phyloP scores from a whole-genome alignment of 768 basidiomycete species.

The Lepiota brunneoincarnata region DNA sequence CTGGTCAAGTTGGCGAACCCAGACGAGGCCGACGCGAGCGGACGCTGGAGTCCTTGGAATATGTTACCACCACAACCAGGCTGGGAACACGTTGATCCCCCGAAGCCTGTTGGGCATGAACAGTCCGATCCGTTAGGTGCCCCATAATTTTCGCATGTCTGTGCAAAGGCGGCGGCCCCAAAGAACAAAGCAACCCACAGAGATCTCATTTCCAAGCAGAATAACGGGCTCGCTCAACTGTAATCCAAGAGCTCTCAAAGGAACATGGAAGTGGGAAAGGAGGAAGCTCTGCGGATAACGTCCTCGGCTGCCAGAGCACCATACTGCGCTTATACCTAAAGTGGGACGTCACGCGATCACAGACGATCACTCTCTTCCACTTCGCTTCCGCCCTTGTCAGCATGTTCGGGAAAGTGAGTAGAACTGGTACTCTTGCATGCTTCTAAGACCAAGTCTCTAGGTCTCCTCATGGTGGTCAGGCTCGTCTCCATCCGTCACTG shows the following conservation, averaged over 20 bases:
- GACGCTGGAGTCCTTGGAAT: slow-evolving; percentile 65
- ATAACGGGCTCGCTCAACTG: not conserved
- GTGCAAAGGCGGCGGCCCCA: slow-evolving; percentile 25
- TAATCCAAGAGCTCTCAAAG: not conserved
- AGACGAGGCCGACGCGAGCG: slow-evolving; percentile 43
- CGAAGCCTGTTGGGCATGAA: slow-evolving; percentile 80
- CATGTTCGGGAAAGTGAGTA: slow-evolving; percentile 44
- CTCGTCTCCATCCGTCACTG: slow-evolving; percentile 24
- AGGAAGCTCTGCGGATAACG: not conserved
- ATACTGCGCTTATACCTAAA: not conserved
- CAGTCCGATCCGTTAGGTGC: slow-evolving; percentile 54
- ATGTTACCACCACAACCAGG: slow-evolving; percentile 81
- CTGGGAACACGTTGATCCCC: slow-evolving; percentile 64
- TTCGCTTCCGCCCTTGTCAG: not conserved
- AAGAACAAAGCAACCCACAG: slow-evolving; percentile 7
- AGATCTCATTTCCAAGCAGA: not conserved
- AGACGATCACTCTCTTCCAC: not conserved
- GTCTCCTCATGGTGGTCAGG: slow-evolving; percentile 56
- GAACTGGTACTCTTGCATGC: no score
- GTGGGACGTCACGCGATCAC: slow-evolving; percentile 1
- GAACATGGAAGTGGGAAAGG: slow-evolving; percentile 1
- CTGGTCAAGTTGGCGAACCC: slow-evolving; percentile 64
- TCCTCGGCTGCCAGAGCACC: no score
- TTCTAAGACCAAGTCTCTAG: slow-evolving; percentile 23
- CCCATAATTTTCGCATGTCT: slow-evolving; percentile 73